Conservation (phyloP, 331 rosid genomes). For the Rhamnella rubrinervis region DNA sequence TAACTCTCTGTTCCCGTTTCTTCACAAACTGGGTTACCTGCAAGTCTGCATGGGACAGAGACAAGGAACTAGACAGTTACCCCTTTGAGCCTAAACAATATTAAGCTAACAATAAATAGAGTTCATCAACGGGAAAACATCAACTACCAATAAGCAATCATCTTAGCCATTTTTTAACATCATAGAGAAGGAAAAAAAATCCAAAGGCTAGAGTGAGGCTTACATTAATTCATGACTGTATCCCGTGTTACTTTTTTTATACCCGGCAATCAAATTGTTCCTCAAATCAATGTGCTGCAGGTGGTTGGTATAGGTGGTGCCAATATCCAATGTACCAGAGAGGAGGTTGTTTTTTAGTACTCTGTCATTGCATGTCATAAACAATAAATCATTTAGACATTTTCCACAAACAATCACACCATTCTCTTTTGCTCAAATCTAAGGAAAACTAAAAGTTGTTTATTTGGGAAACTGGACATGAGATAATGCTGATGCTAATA, state of each 20-base stretch:
- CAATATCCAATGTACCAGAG: conserved; percentile 26
- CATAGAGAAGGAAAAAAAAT: background rate
- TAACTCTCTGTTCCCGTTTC: conserved; percentile 15
- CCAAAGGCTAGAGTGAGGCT: conserved; percentile 7
- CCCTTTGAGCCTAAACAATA: background rate
- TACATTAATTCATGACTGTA: conserved; percentile 45
- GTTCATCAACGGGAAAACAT: too few species aligned
- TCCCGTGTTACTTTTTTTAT: background rate
- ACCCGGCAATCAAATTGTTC: conserved; percentile 32
- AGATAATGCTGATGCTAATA: conserved; percentile 2
- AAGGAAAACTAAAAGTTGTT: background rate
- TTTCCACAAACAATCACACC: background rate
- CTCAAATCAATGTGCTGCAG: conserved; percentile 50
- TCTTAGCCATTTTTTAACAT: background rate
- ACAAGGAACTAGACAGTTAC: background rate
- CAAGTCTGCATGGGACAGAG: conserved; percentile 37
- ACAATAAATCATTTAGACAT: background rate
- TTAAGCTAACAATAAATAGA: background rate
- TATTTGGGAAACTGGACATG: background rate
- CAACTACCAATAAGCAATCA: background rate
- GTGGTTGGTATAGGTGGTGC: conserved; percentile 1
- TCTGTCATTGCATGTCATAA: conserved; percentile 23
- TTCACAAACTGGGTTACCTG: conserved; percentile 46
- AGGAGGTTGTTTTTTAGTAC: conserved; percentile 27
- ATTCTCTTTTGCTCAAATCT: background rate